Percentiles rank a stretch among this genome's conserved stretches.
Conservation (phyloP, 805 yeast species). For the Groenewaldozyma tartarivorans region DNA sequence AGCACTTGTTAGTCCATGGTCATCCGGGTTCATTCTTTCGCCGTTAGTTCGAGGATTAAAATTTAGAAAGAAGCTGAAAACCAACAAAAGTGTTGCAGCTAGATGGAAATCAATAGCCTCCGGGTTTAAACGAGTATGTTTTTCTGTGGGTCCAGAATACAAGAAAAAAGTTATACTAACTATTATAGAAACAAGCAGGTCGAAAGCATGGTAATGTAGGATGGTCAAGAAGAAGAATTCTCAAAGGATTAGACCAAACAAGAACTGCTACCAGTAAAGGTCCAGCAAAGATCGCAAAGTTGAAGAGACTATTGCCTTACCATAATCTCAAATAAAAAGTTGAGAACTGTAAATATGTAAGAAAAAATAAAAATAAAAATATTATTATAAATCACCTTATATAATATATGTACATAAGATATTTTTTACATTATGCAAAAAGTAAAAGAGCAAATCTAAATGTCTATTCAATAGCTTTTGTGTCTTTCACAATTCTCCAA, state of each 20-base stretch:
- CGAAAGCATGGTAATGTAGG: conserved; percentile 91
- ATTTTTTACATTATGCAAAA: no score
- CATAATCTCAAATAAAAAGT: not conserved
- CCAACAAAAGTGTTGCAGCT: conserved; percentile 81
- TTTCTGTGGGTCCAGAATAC: not conserved
- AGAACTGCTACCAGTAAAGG: conserved; percentile 38
- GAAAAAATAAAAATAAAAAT: no score
- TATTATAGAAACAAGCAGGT: conserved; percentile 55
- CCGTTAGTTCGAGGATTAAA: not conserved
- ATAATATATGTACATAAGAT: no score
- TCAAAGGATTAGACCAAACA: conserved; percentile 51
- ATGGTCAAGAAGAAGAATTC: conserved; percentile 51
- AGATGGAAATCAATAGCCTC: conserved; percentile 72
- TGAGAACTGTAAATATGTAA: not conserved
- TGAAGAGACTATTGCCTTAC: conserved; percentile 10
- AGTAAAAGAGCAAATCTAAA: no score
- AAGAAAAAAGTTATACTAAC: not conserved
- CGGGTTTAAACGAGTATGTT: conserved; percentile 44
- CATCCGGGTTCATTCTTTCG: no score
- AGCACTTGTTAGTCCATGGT: no score
- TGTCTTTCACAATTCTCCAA: conserved; percentile 44
- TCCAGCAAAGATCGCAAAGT: not conserved
- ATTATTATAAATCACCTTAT: no score
- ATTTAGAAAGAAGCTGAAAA: conserved; percentile 33
- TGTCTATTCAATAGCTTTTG: no score